Evolutionary conservation across 1,139 yeast genomes (phyloP).

Genomic region (Trichomonascaceae sp.): DNA sequence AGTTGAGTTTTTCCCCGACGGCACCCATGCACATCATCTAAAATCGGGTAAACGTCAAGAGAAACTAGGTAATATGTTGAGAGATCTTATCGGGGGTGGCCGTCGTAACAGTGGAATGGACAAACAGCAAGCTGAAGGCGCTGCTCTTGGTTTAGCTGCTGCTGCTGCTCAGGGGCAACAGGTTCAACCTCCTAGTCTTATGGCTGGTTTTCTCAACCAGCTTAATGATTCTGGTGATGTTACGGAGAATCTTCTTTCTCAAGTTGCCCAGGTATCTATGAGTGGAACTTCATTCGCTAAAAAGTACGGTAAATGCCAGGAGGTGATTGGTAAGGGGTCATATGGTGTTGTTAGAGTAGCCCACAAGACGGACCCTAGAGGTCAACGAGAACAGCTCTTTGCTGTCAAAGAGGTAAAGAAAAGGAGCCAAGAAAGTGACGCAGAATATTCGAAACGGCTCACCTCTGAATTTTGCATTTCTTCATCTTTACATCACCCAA

Average conservation of each 20-base stretch:
- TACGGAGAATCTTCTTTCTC: constrained; percentile 12
- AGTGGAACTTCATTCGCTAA: constrained; percentile 42
- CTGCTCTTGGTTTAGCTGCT: constrained; percentile 8
- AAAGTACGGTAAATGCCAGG: constrained; percentile 75
- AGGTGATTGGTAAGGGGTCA: constrained; percentile 76
- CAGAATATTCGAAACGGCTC: constrained; percentile 59
- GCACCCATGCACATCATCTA: constrained; percentile 62
- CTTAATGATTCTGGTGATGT: constrained; percentile 18
- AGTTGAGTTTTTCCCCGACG: constrained; percentile 20
- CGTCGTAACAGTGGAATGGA: constrained; percentile 10
- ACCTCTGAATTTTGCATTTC: constrained; percentile 82
- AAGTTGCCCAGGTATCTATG: constrained; percentile 10
- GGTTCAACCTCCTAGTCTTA: constrained; percentile 23
- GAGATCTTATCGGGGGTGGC: constrained; percentile 66
- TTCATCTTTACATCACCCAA: constrained; percentile 66
- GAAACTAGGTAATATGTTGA: constrained; percentile 71
- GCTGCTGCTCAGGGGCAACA: constrained; percentile 5
- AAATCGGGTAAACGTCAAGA: constrained; percentile 76
- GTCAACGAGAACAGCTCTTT: constrained; percentile 44
- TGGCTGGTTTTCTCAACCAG: constrained; percentile 23
- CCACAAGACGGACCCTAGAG: constrained; percentile 43
- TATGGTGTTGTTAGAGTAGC: constrained; percentile 78
- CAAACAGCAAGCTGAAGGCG: constrained; percentile 11
- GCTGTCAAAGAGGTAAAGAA: constrained; percentile 78
- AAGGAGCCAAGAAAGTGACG: constrained; percentile 48